Base-by-base conservation (phyloP, 2,329 filamentous ascomycete species). In the Fusarium metavorans region DNA sequence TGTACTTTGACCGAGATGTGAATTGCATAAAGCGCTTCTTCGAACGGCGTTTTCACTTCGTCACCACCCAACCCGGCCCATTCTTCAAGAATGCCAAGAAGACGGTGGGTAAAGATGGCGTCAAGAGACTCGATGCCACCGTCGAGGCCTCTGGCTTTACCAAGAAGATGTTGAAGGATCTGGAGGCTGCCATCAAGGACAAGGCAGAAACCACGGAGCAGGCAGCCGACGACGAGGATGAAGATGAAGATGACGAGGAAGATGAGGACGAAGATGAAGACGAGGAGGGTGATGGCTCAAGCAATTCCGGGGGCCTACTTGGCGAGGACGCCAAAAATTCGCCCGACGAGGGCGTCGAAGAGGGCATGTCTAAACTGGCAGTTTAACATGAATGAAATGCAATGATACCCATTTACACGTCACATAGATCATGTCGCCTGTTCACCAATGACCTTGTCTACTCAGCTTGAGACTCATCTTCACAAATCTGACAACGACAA, bases 1-100 rank as follows among this genome's bases (percentile, higher is more conserved):
- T 95, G 90, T 98, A 99, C 84, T 99, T 99, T 82, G 94, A 98
- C 81, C 92, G 97, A 73, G 97, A 99, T 78, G 95, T 99, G 16
- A 92, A 94, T 73, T 99, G 97, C 83, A 93, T 99, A 79, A 98
- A 98, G 85, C 91, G 94, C 35, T 99, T 97, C 83, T 99, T 99
- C 81, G 89, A 94, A 80, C 89, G 95, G 25, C 91, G 95, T 34
- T 99, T 98, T 83, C 92, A 95, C 76, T 99, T 98, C 81, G 91
- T 91, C 4, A 93, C 92, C 81, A 93, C 95, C 43, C 91, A 93
- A 71, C 91, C 92, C 0, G 97, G 97, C 0, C 97, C 97, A 0
- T 94, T 93, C 82, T 98, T 95, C 84, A 90, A 91, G 59, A 93
- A 97, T 71, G 94, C 95, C 25, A 93, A 92, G 80, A 97, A 95